Evolutionary conservation across 768 basidiomycete genomes (phyloP).

Genomic region (Exidia glandulosa): DNA sequence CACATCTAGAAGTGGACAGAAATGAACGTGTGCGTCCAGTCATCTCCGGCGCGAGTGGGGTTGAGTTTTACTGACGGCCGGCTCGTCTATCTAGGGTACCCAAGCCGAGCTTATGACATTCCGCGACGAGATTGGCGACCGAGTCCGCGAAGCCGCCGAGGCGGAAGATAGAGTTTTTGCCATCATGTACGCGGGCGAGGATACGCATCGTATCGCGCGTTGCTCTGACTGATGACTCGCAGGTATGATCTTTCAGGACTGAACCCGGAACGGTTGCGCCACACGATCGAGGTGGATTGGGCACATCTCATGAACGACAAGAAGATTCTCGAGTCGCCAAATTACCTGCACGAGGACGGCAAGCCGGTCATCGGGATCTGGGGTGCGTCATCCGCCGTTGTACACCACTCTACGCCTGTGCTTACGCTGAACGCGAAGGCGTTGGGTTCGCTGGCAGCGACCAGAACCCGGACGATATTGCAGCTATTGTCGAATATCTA

Average conservation of each 20-base stretch:
- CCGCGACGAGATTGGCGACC: constrained; percentile 64
- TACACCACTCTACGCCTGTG: not conserved
- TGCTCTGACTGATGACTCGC: not conserved
- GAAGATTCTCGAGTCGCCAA: constrained; percentile 56
- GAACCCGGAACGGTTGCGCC: constrained; percentile 55
- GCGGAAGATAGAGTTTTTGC: constrained; percentile 71
- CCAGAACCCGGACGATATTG: constrained; percentile 52
- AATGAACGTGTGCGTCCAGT: not conserved
- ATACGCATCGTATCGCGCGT: not conserved
- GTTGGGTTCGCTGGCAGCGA: constrained; percentile 54
- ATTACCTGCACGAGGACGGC: constrained; percentile 59
- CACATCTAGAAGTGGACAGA: constrained; percentile 48
- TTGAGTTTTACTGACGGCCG: not conserved
- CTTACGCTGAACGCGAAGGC: constrained; percentile 31
- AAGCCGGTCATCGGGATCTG: constrained; percentile 64
- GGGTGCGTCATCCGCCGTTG: constrained; percentile 30
- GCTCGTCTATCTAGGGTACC: constrained; percentile 15
- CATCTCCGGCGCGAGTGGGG: not conserved
- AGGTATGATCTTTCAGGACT: constrained; percentile 83
- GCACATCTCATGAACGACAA: constrained; percentile 52
- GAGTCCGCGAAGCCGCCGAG: constrained; percentile 68
- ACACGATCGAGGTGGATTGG: constrained; percentile 64
- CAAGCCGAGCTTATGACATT: constrained; percentile 48
- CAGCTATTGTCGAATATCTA: constrained; percentile 44
- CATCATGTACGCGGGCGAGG: constrained; percentile 50